These are phyloP conservation scores for Mucor plumbeus DNA, from an alignment of 371 early-diverging fungal species.

Conservation along the genomic window DNA sequence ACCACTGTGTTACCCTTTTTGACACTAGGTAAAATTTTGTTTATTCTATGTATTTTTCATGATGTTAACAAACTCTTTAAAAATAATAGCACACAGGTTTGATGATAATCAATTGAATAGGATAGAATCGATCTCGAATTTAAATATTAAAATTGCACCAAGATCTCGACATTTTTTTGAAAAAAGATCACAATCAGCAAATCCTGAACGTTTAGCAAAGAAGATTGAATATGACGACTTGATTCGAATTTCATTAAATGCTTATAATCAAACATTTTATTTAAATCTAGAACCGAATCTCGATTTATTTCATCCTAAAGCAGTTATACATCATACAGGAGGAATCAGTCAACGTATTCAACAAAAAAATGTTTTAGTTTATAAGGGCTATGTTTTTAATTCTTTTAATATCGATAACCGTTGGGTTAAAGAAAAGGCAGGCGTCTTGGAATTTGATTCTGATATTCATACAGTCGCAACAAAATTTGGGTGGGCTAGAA, in stretches of 20 bases:
- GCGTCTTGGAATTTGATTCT: neutral
- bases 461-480: neutral
- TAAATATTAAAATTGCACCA: slow-evolving; percentile 22
- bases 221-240: slow-evolving; percentile 16
- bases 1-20: slow-evolving; percentile 9
- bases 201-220: neutral
- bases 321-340: slow-evolving; percentile 25
- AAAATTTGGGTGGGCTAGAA: slow-evolving; percentile 71
- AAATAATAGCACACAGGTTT: neutral
- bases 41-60: too few relatives aligned
- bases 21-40: neutral
- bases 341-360: neutral
- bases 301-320: slow-evolving; percentile 76
- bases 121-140: slow-evolving; percentile 13
- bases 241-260: slow-evolving; percentile 12
- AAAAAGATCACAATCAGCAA: slow-evolving; percentile 19
- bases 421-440: neutral
- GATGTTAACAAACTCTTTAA: too few relatives aligned
- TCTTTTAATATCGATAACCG: neutral
- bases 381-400: slow-evolving; percentile 22
- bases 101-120: neutral
- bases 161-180: slow-evolving; percentile 16
- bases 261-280: slow-evolving; percentile 50
- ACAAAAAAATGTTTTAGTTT: neutral
- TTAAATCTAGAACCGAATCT: slow-evolving; percentile 76